A percentile compares a stretch with the other conserved stretches of the same genome.
phyloP scores from a whole-genome alignment of 2,329 filamentous ascomycete species.

The Colletotrichum sp. region DNA sequence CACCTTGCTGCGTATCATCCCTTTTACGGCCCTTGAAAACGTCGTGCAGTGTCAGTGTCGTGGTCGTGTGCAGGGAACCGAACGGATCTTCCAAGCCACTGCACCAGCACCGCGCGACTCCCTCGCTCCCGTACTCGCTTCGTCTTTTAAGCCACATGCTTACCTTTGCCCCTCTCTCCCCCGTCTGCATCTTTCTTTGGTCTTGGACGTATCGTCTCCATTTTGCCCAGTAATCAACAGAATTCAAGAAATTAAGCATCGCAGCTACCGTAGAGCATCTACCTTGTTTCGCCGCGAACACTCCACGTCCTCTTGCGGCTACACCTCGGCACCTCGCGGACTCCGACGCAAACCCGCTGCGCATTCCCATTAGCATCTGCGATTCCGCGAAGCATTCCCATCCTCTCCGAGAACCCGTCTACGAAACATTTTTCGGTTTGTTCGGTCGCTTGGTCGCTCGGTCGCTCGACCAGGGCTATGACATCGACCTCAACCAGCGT shows the following conservation, averaged over 20 bases:
- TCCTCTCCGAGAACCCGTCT: neutral
- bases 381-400: neutral
- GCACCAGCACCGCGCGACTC: neutral
- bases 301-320: neutral
- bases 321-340: neutral
- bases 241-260: neutral
- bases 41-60: neutral
- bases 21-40: neutral
- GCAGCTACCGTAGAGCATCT: neutral
- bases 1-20: neutral
- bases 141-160: slow-evolving; percentile 2
- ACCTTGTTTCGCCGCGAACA: slow-evolving; percentile 7
- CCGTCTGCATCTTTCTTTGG: neutral
- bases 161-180: neutral
- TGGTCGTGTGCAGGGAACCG: neutral
- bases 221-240: neutral
- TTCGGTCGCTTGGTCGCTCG: neutral
- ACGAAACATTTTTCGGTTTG: neutral
- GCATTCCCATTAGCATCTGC: neutral
- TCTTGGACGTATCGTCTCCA: neutral
- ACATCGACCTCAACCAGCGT: neutral
- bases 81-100: neutral
- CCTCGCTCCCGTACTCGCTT: neutral
- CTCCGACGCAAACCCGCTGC: neutral
- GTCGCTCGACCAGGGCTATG: slow-evolving; percentile 7